Conservation (phyloP, 2,329 filamentous ascomycete species). For the Epichloe typhina region DNA sequence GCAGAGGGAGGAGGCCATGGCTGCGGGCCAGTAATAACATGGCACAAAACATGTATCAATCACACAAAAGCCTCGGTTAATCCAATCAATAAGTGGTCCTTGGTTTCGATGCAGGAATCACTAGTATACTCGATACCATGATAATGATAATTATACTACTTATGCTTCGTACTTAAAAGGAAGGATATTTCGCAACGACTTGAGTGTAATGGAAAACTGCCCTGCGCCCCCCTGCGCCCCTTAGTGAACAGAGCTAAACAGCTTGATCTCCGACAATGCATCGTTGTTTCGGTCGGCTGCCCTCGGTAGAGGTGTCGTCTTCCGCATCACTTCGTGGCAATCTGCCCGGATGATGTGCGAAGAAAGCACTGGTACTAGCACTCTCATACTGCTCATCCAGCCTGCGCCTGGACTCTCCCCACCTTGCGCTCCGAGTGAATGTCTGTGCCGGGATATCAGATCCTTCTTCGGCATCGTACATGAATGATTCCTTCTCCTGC, state of each 20-base stretch:
- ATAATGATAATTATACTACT: too few relatives aligned
- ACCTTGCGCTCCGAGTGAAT: conserved; percentile 13
- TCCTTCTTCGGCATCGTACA: conserved; percentile 8
- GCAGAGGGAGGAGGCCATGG: conserved; percentile 1
- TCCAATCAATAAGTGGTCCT: too few relatives aligned
- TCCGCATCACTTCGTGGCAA: neutral
- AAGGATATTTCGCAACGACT: too few relatives aligned
- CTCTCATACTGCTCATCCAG: neutral
- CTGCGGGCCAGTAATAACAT: neutral
- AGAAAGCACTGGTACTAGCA: neutral
- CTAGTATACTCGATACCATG: too few relatives aligned
- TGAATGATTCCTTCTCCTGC: conserved; percentile 14
- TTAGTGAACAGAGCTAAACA: neutral
- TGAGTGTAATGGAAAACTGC: neutral
- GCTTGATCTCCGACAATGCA: neutral
- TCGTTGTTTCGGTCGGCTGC: neutral
- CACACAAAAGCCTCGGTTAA: neutral
- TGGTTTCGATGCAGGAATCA: too few relatives aligned
- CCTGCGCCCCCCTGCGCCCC: too few relatives aligned
- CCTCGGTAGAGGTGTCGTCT: neutral
- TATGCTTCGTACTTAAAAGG: too few relatives aligned
- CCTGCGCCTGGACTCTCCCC: conserved; percentile 13
- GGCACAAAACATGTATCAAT: too few relatives aligned
- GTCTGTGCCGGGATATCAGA: conserved; percentile 11
- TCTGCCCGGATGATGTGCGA: neutral